Base-by-base conservation (phyloP, 1,284 basidiomycete genomes). In the Afroboletus lepidellus region DNA sequence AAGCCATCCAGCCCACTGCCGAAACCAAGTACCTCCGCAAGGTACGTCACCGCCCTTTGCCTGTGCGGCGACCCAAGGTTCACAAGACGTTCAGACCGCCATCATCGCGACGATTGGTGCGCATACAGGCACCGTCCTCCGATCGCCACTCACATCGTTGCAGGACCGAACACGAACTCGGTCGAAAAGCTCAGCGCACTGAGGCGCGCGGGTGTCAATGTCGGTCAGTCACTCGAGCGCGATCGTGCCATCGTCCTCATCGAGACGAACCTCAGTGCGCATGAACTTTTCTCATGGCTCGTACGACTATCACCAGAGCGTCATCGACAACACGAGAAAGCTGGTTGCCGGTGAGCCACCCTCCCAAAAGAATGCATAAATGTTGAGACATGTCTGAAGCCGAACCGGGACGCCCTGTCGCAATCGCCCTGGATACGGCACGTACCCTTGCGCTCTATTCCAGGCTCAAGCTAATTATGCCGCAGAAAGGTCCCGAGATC, bases 241-340 rank as follows among this genome's bases (percentile, higher is more conserved):
- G 41, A 48, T 47, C 15, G 29, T 27, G 25, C 33, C 23, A 41
- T 53, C 29, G 41, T 46, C 60, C 39, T 64, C 48, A 51, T 50
- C 41, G 13, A 36, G 41, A 42, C 42, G 45, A 52, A 33, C 37
- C 8, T 20, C 62, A 96, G 94, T 97, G 56, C 93, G 94, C 73
- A 97, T 97, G 94, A 97, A 98, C 81, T 96, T 96, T 72, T 96
- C 94, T 50, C 94, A 97, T 84, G 94, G 94, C 50, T 89, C 87
- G 52, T 95, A 98, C 73, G 92, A 94, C 66, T 97, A 95, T 73
- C 95, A 98, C 76, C 92, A 98, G 77, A 94, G 90, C 60, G 94
- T 98, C 60, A 93, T 98, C 69, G 92, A 98, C 78, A 97, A 98
- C 78, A 90, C 93, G 46, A 84, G 94, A 64, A 86, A 85, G 67